Conservation (phyloP, 1,284 basidiomycete species). For the Fistulina hepatica region DNA sequence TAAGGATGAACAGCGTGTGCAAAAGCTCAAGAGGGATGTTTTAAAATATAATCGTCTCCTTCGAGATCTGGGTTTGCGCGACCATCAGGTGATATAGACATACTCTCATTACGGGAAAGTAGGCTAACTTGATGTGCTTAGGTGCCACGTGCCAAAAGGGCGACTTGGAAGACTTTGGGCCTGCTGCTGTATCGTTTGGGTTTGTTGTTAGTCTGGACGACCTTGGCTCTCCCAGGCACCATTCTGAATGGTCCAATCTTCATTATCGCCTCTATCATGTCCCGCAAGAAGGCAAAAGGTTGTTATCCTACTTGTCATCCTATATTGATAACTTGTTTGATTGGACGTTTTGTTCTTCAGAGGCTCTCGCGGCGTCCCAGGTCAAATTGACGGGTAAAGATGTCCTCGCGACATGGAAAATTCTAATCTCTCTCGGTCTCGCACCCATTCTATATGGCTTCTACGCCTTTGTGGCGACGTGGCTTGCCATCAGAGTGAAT, state of each 20-base stretch:
- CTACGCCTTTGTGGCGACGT: constrained; percentile 75
- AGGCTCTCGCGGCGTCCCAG: constrained; percentile 93
- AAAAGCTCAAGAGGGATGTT: constrained; percentile 72
- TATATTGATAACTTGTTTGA: constrained; percentile 8
- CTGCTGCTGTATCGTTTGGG: constrained; percentile 78
- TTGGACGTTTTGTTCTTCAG: constrained; percentile 34
- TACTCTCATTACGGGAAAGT: constrained; percentile 2
- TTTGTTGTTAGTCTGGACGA: constrained; percentile 75
- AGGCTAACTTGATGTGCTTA: constrained; percentile 19
- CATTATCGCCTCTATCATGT: constrained; percentile 82
- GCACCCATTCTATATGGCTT: constrained; percentile 80
- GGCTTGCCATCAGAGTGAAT: constrained; percentile 61
- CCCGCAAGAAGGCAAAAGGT: constrained; percentile 87
- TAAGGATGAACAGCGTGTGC: constrained; percentile 86
- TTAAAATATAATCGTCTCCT: constrained; percentile 87
- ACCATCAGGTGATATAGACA: constrained; percentile 70
- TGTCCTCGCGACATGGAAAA: constrained; percentile 96
- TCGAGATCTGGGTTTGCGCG: constrained; percentile 88
- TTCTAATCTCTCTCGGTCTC: constrained; percentile 86
- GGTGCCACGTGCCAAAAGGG: constrained; percentile 74
- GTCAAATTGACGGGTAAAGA: constrained; percentile 94
- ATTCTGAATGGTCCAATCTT: constrained; percentile 94
- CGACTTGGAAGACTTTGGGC: constrained; percentile 79
- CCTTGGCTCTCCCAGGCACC: constrained; percentile 87
- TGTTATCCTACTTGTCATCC: not conserved